Evolutionary conservation across 441 rosid genomes (phyloP), one percentile per base, ranked within the genome.

Genomic region (Flueggea neowawraea): DNA sequence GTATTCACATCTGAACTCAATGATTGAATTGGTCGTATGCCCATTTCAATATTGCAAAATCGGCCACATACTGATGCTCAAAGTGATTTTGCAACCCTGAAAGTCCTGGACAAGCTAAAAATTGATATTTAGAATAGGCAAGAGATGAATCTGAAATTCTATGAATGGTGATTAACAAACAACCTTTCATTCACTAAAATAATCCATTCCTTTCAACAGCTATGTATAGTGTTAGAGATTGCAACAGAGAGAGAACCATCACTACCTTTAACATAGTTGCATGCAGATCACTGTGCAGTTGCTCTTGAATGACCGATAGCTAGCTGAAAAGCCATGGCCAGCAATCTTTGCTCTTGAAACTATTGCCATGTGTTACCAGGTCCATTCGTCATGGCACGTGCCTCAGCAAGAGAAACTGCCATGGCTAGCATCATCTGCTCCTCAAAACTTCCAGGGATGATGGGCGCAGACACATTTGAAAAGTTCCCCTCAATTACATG

Each of bases 361-460:
- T 88, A 85, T 69, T 87, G 95, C 96, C 97, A 89, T 16, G 82
- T 58, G 65, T 78, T 78, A 57, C 79, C 85, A 36, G 77, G 78
- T 66, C 75, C 80, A 67, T 69, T 78, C 33, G 85, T 62, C 73
- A 71, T 36, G 12, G 85, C 75, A 74, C 82, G 80, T 61, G 89
- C 92, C 71, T 94, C 97, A 14, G 95, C 96, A 47, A 94, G 78
- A 77, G 97, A 89, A 55, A 87, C 89, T 41, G 99, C 94, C 97
- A 87, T 84, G 41, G 97, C 97, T 62, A 94, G 68, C 96, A 91
- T 91, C 96, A 91, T 91, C 75, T 94, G 96, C 64, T 94, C 99
- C 79, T 94, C 99, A 56, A 75, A 94, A 78, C 78, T 91, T 78
- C 87, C 96, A 3, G 97, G 96, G 60, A 85, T 63, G 16, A 89